phyloP scores from a whole-genome alignment of 352 stramenopile species.

The Elongisporangium prolatum region DNA sequence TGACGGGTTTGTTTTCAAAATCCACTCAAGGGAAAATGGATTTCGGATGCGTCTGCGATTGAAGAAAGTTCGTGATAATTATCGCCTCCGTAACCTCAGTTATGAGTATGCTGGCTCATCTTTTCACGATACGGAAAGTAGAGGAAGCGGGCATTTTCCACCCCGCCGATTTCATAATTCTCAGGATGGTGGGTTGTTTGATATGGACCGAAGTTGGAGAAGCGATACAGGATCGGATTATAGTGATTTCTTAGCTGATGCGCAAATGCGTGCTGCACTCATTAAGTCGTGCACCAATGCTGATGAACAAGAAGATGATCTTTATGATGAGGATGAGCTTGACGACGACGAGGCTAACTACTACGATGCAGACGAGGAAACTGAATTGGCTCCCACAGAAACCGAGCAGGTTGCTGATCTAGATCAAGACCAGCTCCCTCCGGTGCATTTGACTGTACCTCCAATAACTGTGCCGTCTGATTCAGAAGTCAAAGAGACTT shows the following conservation, averaged over 20 bases:
- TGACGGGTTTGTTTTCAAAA: slow-evolving; percentile 49
- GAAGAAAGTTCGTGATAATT: slow-evolving; percentile 61
- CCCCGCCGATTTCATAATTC: slow-evolving; percentile 25
- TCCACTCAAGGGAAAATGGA: slow-evolving; percentile 62
- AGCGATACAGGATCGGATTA: slow-evolving; percentile 76
- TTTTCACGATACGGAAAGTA: slow-evolving; percentile 42
- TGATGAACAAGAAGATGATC: slow-evolving; percentile 35
- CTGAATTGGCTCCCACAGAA: not conserved
- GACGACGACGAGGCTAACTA: slow-evolving; percentile 20
- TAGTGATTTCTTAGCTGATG: slow-evolving; percentile 69
- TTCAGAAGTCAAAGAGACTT: not conserved
- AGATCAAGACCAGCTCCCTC: not conserved
- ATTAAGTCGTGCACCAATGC: slow-evolving; percentile 64
- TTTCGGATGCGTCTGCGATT: slow-evolving; percentile 73
- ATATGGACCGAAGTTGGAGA: slow-evolving; percentile 56
- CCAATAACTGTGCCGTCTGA: not conserved
- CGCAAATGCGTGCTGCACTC: slow-evolving; percentile 76
- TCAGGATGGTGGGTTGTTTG: slow-evolving; percentile 19
- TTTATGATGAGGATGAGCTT: slow-evolving; percentile 51
- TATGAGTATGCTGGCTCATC: slow-evolving; percentile 47
- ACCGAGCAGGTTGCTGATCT: not conserved
- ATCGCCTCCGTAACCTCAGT: slow-evolving; percentile 60
- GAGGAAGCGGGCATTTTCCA: slow-evolving; percentile 22
- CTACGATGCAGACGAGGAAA: slow-evolving; percentile 3
- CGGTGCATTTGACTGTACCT: not conserved